Evolutionary conservation across 352 stramenopile species (phyloP), one percentile per base, ranked within the genome.

Genomic region (Globisporangium cederbergense): DNA sequence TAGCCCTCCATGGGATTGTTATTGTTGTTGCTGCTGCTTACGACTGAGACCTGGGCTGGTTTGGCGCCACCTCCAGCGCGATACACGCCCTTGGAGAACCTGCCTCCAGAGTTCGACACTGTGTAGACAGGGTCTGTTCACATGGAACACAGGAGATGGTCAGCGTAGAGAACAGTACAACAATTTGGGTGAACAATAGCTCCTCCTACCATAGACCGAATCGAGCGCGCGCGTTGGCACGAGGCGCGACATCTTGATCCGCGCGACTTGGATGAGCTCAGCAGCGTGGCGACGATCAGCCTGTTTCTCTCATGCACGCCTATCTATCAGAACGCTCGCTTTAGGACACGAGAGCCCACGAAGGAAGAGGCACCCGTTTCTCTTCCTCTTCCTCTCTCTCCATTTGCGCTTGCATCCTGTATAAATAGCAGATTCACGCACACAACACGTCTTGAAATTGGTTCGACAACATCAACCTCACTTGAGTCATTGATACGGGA

Each of bases 91-190:
- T 89, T 87, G 60, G 78, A 79, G 66, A 89, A 90, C 14, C 72
- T 72, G 2, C 83, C 83, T 28, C 74, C 75, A 14, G 79, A 86
- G 42, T 76, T 87, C 16, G 83, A 93, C 32, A 93, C 77, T 0
- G 86, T 82, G 65, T 95, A 91, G 52, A 93, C 74, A 2, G 79
- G 77, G 49, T 95, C 86, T 93, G 55, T 4, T 58, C n/a, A 4
- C 18, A 32, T 28, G 18, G 65, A 28, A 61, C 2, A 30, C 22
- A 51, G 6, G 43, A 34, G 14, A 42, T 8, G 13, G 32, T n/a
- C 22, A 56, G 22, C 18, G 11, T n/a, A 32, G 14, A 43, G 47
- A 8, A n/a, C 4, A 56, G 14, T 14, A 46, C 16, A 11, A 14
- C 11, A 16, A 20, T 14, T n/a, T 53, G 14, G 25, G 50, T 46